Percentiles rank a stretch among this genome's conserved stretches.
Evolutionary conservation across 2,329 filamentous ascomycete genomes (phyloP).

Genomic region (Fusarium sp.): DNA sequence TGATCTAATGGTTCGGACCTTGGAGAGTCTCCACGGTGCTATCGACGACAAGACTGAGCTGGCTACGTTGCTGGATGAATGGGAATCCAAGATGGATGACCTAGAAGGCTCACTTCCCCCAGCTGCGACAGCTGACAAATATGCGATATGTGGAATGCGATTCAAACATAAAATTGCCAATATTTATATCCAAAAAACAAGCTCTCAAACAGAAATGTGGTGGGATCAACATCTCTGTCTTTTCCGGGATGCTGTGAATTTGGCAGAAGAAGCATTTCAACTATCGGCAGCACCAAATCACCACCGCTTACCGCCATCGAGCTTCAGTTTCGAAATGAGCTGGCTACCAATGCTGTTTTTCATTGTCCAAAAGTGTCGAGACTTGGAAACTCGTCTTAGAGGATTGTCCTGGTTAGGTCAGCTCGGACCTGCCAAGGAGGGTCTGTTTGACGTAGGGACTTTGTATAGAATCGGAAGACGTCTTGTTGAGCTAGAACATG

Average conservation of each 20-base stretch:
- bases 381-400: not conserved
- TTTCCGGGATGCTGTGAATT: not conserved
- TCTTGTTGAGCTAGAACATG: constrained; percentile 6
- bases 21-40: not conserved
- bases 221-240: constrained; percentile 9
- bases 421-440: constrained; percentile 17
- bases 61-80: not conserved
- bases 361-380: constrained; percentile 5
- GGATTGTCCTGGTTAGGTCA: not conserved
- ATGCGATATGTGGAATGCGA: constrained; percentile 10
- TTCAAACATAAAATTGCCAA: constrained; percentile 13
- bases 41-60: not conserved
- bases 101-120: not conserved
- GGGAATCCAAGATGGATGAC: not conserved
- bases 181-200: not conserved
- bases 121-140: not conserved
- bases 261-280: constrained; percentile 3
- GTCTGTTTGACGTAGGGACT: constrained; percentile 20
- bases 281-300: not conserved
- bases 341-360: constrained; percentile 7
- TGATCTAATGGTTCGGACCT: not conserved
- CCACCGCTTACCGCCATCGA: not conserved
- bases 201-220: constrained; percentile 8
- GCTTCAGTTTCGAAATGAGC: constrained; percentile 25
- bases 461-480: constrained; percentile 24